Evolutionary conservation across 441 rosid species (phyloP), one percentile per base, ranked within the genome.

Genomic region (Adansonia madagascariensis): DNA sequence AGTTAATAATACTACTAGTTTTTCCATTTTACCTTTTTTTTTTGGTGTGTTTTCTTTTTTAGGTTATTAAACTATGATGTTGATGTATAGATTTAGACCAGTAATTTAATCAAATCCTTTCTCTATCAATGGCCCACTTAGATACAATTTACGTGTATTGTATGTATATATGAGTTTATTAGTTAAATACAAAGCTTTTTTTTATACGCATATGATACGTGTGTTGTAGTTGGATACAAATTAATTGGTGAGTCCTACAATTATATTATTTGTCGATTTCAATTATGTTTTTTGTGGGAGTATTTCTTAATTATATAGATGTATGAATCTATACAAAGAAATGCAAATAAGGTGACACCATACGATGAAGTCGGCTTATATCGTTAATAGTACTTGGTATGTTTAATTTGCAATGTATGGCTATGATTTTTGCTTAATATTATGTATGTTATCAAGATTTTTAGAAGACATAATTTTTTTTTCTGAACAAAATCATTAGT

Each of bases 31-130:
- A 24, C 27, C 27, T 24, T 24, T 24, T 69, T 15, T 43, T 1
- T 27, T 24, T 41, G 8, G 35, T 69, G 3, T 47, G 3, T 69
- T 10, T 10, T 3, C 14, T 6, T 24, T 20, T 24, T 24, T 46
- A 17, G 14, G 44, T 66, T 44, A 44, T 64, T 27, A 63, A 64
- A 76, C 70, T 56, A 31, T 61, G 76, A 80, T 75, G 75, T 49
- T 46, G 76, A 76, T 78, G 77, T 22, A 22, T 50, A 50, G 46
- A 70, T 70, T 60, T 80, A 78, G 86, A 82, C 82, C 85, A 75
- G 74, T 64, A 78, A 56, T 46, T 43, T 75, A 75, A 69, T 70
- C 18, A 47, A 73, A 47, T 39, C 52, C 66, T 43, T 56, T 75
- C 64, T 50, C 18, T 17, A 49, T 65, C 50, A 71, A 49, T 60